Conservation (phyloP, 176 grass and related monocot genomes). For the Calamus simplicifolius region DNA sequence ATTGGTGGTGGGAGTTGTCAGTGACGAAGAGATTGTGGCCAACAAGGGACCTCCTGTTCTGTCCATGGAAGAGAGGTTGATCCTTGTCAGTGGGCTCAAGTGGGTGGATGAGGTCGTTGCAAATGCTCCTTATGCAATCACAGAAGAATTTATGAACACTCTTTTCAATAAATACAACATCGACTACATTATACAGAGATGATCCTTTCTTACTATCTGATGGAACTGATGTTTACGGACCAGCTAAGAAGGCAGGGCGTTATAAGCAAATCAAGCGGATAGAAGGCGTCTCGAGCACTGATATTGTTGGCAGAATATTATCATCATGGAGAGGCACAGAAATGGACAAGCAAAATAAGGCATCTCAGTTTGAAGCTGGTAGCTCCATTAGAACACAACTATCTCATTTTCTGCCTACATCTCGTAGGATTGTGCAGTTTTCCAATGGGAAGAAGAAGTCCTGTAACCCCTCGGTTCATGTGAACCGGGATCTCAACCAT, state of each 20-base stretch:
- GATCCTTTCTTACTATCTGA: slow-evolving; percentile 85
- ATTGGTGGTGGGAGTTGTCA: no score
- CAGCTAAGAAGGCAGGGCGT: slow-evolving; percentile 74
- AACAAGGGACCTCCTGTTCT: no score
- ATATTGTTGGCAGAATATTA: slow-evolving; percentile 87
- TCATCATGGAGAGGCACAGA: slow-evolving; percentile 47
- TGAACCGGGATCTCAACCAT: no score
- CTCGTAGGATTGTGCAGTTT: slow-evolving; percentile 87
- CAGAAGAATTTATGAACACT: slow-evolving; percentile 82
- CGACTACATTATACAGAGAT: slow-evolving; percentile 88
- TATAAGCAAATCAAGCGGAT: slow-evolving; percentile 95
- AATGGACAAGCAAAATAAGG: not conserved
- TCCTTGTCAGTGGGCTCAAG: no score
- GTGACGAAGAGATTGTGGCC: no score
- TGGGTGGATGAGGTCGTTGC: slow-evolving; percentile 82
- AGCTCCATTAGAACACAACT: slow-evolving; percentile 52
- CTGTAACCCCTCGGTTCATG: no score
- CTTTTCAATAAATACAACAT: slow-evolving; percentile 87
- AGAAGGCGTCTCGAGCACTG: slow-evolving; percentile 84
- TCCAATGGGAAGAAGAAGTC: slow-evolving; percentile 84
- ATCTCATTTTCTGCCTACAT: slow-evolving; percentile 88
- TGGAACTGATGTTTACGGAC: slow-evolving; percentile 74
- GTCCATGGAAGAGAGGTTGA: no score
- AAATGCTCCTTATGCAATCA: slow-evolving; percentile 78
- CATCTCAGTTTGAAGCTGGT: slow-evolving; percentile 21